Conservation (phyloP, 192 early-diverging fungal genomes). For the Coemansia sp. region DNA sequence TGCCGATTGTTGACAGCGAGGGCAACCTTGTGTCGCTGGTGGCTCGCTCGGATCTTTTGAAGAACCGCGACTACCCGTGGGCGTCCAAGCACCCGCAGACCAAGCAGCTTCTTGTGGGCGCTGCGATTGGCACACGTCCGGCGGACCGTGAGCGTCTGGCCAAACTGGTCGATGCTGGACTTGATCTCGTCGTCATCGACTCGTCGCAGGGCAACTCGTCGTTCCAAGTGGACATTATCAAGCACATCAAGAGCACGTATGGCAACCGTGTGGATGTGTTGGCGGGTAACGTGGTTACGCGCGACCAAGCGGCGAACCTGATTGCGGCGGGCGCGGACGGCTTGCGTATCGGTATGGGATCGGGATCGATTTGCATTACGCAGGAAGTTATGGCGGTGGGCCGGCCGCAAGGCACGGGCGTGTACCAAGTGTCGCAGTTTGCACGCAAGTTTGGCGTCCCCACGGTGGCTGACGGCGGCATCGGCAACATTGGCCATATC, state of each 20-base stretch:
- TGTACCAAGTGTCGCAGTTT: slow-evolving; percentile 94
- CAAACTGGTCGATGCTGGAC: slow-evolving; percentile 86
- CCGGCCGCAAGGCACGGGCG: slow-evolving; percentile 95
- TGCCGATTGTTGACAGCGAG: slow-evolving; percentile 86
- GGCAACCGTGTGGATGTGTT: slow-evolving; percentile 77
- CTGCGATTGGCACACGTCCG: slow-evolving; percentile 87
- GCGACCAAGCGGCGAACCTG: slow-evolving; percentile 87
- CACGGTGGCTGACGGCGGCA: slow-evolving; percentile 96
- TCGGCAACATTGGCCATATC: slow-evolving; percentile 95
- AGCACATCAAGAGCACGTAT: slow-evolving; percentile 87
- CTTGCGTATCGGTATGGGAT: slow-evolving; percentile 95
- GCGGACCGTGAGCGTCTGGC: slow-evolving; percentile 82
- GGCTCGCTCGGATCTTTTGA: slow-evolving; percentile 92
- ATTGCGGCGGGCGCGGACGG: slow-evolving; percentile 95
- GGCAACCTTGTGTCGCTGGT: slow-evolving; percentile 87
- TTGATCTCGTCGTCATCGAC: slow-evolving; percentile 96
- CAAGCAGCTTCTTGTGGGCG: slow-evolving; percentile 92
- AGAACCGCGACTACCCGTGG: slow-evolving; percentile 93
- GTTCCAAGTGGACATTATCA: slow-evolving; percentile 95
- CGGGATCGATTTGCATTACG: slow-evolving; percentile 96
- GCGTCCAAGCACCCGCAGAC: slow-evolving; percentile 78
- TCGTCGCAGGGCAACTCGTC: slow-evolving; percentile 94
- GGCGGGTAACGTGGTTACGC: slow-evolving; percentile 97
- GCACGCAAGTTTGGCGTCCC: slow-evolving; percentile 92
- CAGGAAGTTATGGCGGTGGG: slow-evolving; percentile 99